Percentiles rank a stretch among this genome's conserved stretches.
These are phyloP conservation scores for Cryptosporidium sp. DNA, from an alignment of 169 alveolate genomes.

Conservation along the genomic window DNA sequence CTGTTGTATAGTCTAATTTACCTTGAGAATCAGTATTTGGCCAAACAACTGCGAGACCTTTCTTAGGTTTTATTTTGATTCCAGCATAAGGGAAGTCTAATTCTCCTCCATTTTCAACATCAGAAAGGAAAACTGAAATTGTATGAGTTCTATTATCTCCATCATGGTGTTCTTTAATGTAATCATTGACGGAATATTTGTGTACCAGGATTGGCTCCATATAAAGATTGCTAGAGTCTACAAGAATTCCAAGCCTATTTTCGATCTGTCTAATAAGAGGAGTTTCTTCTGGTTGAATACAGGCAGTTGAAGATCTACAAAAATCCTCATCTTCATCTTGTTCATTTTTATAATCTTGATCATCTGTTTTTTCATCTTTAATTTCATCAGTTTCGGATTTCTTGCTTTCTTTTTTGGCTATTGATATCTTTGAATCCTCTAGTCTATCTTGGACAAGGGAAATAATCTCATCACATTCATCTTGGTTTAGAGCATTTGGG, in stretches of 20 bases:
- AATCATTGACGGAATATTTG: constrained; percentile 24
- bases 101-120: constrained; percentile 64
- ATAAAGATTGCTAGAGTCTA: constrained; percentile 22
- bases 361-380: not conserved
- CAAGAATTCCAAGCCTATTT: constrained; percentile 59
- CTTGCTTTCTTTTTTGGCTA: constrained; percentile 12
- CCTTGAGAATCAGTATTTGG: constrained; percentile 51
- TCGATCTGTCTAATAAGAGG: constrained; percentile 43
- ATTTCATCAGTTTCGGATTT: not conserved
- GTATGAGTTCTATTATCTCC: constrained; percentile 62
- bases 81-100: constrained; percentile 74
- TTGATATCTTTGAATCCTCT: constrained; percentile 51
- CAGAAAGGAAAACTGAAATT: constrained; percentile 44
- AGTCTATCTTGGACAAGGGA: constrained; percentile 29
- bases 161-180: constrained; percentile 70
- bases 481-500: constrained; percentile 53
- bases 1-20: constrained; percentile 56
- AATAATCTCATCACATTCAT: constrained; percentile 51
- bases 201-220: constrained; percentile 70
- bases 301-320: constrained; percentile 56
- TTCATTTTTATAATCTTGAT: not conserved
- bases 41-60: constrained; percentile 74
- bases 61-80: constrained; percentile 63
- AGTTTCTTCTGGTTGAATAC: constrained; percentile 70
- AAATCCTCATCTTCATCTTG: constrained; percentile 33